Evolutionary conservation across 768 basidiomycete genomes (phyloP).

Genomic region (Termitomyces sp.): DNA sequence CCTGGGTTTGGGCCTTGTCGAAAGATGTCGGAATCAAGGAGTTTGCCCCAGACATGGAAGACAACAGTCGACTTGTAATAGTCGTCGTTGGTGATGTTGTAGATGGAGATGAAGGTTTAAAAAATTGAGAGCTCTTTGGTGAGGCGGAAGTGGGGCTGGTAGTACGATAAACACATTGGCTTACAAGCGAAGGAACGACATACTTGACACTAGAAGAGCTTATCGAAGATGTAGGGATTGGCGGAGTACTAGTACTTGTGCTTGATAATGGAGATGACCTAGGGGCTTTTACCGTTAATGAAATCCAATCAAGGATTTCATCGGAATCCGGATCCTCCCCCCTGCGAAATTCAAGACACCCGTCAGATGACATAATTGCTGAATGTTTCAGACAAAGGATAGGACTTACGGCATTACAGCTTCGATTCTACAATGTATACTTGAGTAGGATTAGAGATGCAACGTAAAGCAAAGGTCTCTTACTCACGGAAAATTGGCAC

Average conservation of each 20-base stretch:
- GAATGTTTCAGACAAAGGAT: not conserved
- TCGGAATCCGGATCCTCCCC: not conserved
- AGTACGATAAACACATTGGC: not conserved
- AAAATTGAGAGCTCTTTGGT: too few species aligned
- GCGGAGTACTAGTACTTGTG: too few species aligned
- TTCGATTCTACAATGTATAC: not conserved
- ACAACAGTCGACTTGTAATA: too few species aligned
- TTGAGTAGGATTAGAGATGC: not conserved
- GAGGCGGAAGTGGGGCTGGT: not conserved
- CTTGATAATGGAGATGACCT: too few species aligned
- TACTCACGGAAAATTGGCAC: not conserved
- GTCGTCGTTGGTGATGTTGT: too few species aligned
- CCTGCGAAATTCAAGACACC: not conserved
- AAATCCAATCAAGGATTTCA: too few species aligned
- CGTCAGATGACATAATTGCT: not conserved
- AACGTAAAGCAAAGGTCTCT: not conserved
- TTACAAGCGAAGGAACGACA: not conserved
- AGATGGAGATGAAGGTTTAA: too few species aligned
- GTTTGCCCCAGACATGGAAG: too few species aligned
- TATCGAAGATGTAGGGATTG: too few species aligned
- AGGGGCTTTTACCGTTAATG: too few species aligned
- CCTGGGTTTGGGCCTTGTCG: too few species aligned
- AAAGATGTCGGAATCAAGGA: too few species aligned
- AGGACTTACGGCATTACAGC: not conserved
- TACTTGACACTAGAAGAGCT: not conserved